Conservation (phyloP, 768 basidiomycete genomes). For the Amylocystis lapponica region DNA sequence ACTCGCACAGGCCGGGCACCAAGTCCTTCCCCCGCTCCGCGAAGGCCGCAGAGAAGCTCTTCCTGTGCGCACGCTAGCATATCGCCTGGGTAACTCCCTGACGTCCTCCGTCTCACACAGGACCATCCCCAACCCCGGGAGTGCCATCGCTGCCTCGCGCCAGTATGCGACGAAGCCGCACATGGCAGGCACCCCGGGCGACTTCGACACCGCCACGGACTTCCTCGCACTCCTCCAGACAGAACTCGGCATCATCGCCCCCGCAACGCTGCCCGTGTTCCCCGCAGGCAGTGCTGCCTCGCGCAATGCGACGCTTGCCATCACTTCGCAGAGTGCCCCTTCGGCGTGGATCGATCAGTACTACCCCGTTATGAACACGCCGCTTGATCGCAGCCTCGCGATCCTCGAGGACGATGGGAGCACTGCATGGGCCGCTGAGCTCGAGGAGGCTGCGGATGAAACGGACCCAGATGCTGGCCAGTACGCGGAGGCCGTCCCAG, state of each 20-base stretch:
- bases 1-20: background rate
- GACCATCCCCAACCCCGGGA: constrained; percentile 44
- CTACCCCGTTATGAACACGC: constrained; percentile 82
- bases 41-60: constrained; percentile 37
- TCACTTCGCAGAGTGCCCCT: constrained; percentile 39
- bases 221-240: constrained; percentile 65
- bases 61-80: constrained; percentile 31
- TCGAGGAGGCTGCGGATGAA: constrained; percentile 69
- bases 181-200: constrained; percentile 51
- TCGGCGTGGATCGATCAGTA: constrained; percentile 84
- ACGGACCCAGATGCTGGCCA: constrained; percentile 68
- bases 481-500: constrained; percentile 59
- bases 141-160: constrained; percentile 46
- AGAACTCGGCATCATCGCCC: constrained; percentile 47
- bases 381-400: constrained; percentile 60
- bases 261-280: constrained; percentile 50
- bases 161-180: constrained; percentile 51
- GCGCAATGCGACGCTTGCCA: constrained; percentile 56
- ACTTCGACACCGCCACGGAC: constrained; percentile 56
- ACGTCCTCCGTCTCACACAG: constrained; percentile 22
- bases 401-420: constrained; percentile 54
- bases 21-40: constrained; percentile 15
- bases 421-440: constrained; percentile 60
- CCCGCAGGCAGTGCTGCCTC: constrained; percentile 65
- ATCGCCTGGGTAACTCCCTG: background rate